Evolutionary conservation across 169 alveolate species (phyloP).

Genomic region (Plasmodium yoelii): DNA sequence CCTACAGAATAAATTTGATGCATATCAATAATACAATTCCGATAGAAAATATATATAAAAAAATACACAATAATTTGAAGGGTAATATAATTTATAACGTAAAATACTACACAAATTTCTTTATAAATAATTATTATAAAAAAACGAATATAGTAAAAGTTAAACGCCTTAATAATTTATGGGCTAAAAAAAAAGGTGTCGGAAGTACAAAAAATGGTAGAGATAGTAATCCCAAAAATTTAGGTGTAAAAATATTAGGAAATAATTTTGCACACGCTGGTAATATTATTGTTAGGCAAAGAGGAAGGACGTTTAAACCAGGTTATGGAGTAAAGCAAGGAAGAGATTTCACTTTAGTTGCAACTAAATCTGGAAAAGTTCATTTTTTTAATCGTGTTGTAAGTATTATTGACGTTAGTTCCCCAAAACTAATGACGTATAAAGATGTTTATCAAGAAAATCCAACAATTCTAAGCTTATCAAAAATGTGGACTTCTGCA

Average conservation of each 20-base stretch:
- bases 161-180: slow-evolving; percentile 29
- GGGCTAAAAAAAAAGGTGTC: slow-evolving; percentile 90
- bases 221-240: slow-evolving; percentile 87
- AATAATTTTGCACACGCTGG: slow-evolving; percentile 89
- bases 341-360: slow-evolving; percentile 83
- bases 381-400: slow-evolving; percentile 81
- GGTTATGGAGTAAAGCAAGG: slow-evolving; percentile 88
- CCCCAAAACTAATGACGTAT: slow-evolving; percentile 76
- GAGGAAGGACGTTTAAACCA: slow-evolving; percentile 90
- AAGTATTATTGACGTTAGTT: slow-evolving; percentile 80
- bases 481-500: slow-evolving; percentile 82
- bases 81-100: slow-evolving; percentile 9
- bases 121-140: slow-evolving; percentile 10
- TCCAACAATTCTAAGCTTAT: slow-evolving; percentile 82
- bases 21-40: slow-evolving; percentile 6
- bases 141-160: slow-evolving; percentile 17
- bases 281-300: slow-evolving; percentile 88
- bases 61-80: slow-evolving; percentile 6
- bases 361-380: slow-evolving; percentile 81
- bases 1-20: neutral
- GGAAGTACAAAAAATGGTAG: slow-evolving; percentile 92
- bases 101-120: slow-evolving; percentile 13
- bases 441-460: slow-evolving; percentile 70
- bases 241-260: slow-evolving; percentile 88
- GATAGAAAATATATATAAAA: slow-evolving; percentile 1